A percentile compares a stretch with the other conserved stretches of the same genome.
Conservation (phyloP, 2,329 filamentous ascomycete species). For the Beauveria varroae region DNA sequence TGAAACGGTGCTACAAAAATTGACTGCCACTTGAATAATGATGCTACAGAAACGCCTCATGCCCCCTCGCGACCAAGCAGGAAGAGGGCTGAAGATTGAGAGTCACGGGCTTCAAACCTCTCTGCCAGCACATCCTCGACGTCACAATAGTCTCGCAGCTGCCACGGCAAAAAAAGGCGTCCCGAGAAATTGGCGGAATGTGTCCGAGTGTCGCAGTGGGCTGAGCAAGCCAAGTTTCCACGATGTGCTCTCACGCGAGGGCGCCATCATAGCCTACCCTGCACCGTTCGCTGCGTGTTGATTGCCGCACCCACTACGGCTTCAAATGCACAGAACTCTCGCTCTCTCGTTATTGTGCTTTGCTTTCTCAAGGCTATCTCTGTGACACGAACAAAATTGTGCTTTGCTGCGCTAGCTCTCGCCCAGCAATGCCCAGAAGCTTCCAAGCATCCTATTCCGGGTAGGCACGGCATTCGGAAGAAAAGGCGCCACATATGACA, state of each 20-base stretch:
- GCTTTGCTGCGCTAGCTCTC: too few relatives aligned
- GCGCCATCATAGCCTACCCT: slow-evolving; percentile 11
- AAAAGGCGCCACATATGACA: too few relatives aligned
- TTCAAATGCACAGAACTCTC: too few relatives aligned
- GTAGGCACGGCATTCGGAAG: too few relatives aligned
- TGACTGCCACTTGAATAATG: neutral
- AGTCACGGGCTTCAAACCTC: neutral
- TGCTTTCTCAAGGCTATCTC: too few relatives aligned
- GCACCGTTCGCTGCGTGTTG: neutral
- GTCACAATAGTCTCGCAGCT: slow-evolving; percentile 9
- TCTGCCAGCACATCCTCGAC: neutral
- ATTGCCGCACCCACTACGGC: too few relatives aligned
- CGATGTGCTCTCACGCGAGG: slow-evolving; percentile 18
- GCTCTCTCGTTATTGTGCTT: too few relatives aligned
- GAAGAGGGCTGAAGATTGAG: neutral
- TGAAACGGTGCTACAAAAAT: too few relatives aligned
- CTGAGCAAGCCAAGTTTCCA: neutral
- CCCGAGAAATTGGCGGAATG: neutral
- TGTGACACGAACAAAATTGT: too few relatives aligned
- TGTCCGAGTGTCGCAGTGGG: neutral
- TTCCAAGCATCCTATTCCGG: too few relatives aligned
- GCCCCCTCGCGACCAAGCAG: neutral
- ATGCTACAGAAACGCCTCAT: neutral
- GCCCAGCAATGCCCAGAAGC: too few relatives aligned
- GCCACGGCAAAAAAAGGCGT: neutral